phyloP scores from a whole-genome alignment of 768 basidiomycete genomes.

The Tephrocybe rancida region DNA sequence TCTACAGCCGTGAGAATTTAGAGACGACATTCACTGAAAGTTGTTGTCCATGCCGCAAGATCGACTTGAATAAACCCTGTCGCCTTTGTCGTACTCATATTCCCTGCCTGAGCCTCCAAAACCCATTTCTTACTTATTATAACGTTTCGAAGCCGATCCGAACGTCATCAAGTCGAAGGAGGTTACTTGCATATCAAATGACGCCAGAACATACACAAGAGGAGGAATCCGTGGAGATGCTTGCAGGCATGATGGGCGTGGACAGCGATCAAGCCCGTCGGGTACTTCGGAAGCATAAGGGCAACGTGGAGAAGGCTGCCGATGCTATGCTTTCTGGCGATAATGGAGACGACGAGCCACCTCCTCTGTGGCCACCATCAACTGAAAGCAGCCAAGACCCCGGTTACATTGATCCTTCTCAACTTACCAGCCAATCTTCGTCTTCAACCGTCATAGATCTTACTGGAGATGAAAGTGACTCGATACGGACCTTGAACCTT shows the following conservation, averaged over 20 bases:
- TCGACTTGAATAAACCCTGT: too few relatives aligned
- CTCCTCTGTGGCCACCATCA: constrained; percentile 22
- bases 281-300: constrained; percentile 62
- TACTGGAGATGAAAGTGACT: constrained; percentile 58
- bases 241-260: constrained; percentile 36
- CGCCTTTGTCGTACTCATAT: too few relatives aligned
- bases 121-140: too few relatives aligned
- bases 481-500: constrained; percentile 53
- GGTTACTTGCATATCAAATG: constrained; percentile 6
- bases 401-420: constrained; percentile 17
- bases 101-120: too few relatives aligned
- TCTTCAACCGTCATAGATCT: constrained; percentile 56
- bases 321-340: constrained; percentile 58
- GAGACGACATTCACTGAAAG: too few relatives aligned
- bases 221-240: constrained; percentile 31
- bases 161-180: too few relatives aligned
- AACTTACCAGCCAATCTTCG: constrained; percentile 15
- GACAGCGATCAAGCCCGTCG: constrained; percentile 48
- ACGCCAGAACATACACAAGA: constrained; percentile 29
- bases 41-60: too few relatives aligned
- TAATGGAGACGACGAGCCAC: constrained; percentile 32
- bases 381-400: constrained; percentile 22
- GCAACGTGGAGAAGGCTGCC: constrained; percentile 58
- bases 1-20: too few relatives aligned
- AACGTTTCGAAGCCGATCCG: too few relatives aligned